Conservation (phyloP, 2,329 filamentous ascomycete genomes). For the Penicillium sp. region DNA sequence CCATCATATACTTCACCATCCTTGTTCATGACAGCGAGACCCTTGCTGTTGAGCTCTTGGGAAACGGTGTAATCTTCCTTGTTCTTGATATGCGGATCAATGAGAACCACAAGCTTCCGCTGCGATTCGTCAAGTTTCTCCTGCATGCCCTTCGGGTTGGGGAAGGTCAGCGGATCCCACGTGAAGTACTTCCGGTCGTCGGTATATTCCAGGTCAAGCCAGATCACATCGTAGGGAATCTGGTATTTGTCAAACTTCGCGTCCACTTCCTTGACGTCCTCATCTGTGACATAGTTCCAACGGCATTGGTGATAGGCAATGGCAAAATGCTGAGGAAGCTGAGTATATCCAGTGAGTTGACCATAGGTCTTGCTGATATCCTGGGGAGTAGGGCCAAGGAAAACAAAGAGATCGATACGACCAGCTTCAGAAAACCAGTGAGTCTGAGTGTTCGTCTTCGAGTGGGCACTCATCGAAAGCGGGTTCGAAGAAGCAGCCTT, state of each 20-base stretch:
- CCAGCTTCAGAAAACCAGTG: conserved; percentile 97
- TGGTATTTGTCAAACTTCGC: conserved; percentile 91
- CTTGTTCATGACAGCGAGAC: conserved; percentile 83
- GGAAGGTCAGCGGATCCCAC: conserved; percentile 86
- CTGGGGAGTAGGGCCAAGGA: conserved; percentile 80
- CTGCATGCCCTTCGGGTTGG: conserved; percentile 79
- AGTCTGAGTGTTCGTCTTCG: conserved; percentile 73
- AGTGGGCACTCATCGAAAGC: conserved; percentile 64
- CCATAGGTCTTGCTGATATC: conserved; percentile 78
- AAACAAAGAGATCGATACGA: conserved; percentile 85
- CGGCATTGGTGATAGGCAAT: conserved; percentile 95
- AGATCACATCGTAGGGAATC: conserved; percentile 98
- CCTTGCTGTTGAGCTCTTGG: conserved; percentile 76
- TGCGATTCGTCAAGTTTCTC: conserved; percentile 79
- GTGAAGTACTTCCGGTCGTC: conserved; percentile 98
- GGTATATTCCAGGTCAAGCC: conserved; percentile 97
- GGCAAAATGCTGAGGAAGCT: conserved; percentile 86
- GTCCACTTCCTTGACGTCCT: conserved; percentile 95
- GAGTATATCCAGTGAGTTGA: conserved; percentile 85
- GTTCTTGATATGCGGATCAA: conserved; percentile 98
- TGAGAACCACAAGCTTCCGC: conserved; percentile 87
- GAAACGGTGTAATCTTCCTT: conserved; percentile 69
- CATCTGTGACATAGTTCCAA: conserved; percentile 97
- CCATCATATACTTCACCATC: conserved; percentile 85
- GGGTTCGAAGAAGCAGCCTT: conserved; percentile 68